Evolutionary conservation across 257 asterid genomes (phyloP), one percentile per base, ranked within the genome.

Genomic region (Solanum piurae): DNA sequence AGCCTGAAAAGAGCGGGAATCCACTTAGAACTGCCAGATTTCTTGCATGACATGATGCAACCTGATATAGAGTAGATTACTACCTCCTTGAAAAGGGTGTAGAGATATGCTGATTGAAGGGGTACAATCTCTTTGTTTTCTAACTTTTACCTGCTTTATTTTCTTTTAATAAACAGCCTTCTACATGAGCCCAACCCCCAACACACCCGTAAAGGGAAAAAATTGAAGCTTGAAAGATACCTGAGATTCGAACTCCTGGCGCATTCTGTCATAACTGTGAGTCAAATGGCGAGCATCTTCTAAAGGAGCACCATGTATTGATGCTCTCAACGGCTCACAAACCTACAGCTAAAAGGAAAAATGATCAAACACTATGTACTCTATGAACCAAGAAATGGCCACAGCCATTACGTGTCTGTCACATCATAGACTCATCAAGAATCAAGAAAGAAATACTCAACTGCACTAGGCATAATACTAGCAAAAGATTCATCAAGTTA

Each of bases 261-360:
- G 96, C 90, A 93, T 93, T 90, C 93, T 94, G 88, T 95, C 98
- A 83, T 95, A 97, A 42, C 93, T 93, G 87, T 91, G 98, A 88
- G 98, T 93, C 90, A 97, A 91, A 91, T 94, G 99, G 66, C 98
- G 99, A 73, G 98, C 99, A 91, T 97, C 99, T 90, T 95, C 99
- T 77, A 97, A 89, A 74, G 99, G 99, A 90, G 98, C 98, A 83
- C 99, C 96, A 44, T 90, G 91, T 23, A 93, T 92, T 72, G 92
- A 76, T 55, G 92, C 94, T 83, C 95, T 95, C 42, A 97, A 96
- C 83, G 98, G 96, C 91, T 95, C 98, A 38, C 95, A 93, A 80
- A 97, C 95, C 99, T 97, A 92, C 60, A 85, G 62, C 86, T 88
- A 80, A 46, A 46, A 80, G 85, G 69, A 49, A 80, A 79, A 46